Conservation (phyloP, 768 basidiomycete species). For the Lactarius akahatsu region DNA sequence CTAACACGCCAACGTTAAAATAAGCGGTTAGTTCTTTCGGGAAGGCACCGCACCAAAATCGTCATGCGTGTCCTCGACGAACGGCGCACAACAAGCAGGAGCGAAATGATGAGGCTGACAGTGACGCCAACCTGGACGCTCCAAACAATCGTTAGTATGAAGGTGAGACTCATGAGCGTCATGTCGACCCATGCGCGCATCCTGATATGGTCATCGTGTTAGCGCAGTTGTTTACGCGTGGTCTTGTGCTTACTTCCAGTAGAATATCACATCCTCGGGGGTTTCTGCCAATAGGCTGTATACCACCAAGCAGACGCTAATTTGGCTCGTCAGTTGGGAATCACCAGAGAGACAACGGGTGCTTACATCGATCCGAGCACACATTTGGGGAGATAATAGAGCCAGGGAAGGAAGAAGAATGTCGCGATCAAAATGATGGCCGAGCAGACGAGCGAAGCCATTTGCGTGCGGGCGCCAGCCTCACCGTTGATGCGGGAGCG, state of each 20-base stretch:
- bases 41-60: conserved; percentile 61
- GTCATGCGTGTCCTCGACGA: conserved; percentile 89
- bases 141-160: conserved; percentile 84
- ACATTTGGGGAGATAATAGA: conserved; percentile 87
- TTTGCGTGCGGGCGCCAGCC: conserved; percentile 85
- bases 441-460: conserved; percentile 81
- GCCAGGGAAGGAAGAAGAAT: conserved; percentile 83
- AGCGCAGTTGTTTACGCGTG: conserved; percentile 1
- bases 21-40: neutral
- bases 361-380: conserved; percentile 85
- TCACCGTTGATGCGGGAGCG: conserved; percentile 89
- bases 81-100: conserved; percentile 85
- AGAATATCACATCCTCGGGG: conserved; percentile 84
- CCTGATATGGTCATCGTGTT: conserved; percentile 37
- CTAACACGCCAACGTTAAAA: conserved; percentile 38
- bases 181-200: conserved; percentile 95
- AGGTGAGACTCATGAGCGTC: conserved; percentile 83
- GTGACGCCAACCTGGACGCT: conserved; percentile 90
- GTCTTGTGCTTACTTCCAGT: conserved; percentile 61
- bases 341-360: conserved; percentile 15
- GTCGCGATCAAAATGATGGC: conserved; percentile 75
- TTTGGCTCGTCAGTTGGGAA: neutral
- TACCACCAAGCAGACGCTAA: conserved; percentile 80
- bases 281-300: conserved; percentile 81
- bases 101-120: conserved; percentile 83